Base-by-base conservation (phyloP, 805 yeast genomes). In the Candida schatavii region DNA sequence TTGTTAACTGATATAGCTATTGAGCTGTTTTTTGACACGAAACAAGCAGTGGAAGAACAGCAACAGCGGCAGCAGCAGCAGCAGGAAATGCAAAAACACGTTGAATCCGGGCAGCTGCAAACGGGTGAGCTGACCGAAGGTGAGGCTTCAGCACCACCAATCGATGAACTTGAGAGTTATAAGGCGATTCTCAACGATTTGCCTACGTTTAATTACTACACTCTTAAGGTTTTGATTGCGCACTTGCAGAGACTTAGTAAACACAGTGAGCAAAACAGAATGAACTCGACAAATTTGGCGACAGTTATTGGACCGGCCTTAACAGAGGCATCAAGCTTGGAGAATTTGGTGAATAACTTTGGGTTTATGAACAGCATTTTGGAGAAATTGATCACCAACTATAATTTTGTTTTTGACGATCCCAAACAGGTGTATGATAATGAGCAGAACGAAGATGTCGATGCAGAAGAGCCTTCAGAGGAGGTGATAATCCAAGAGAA, bases 281-380 rank as follows among this genome's bases (percentile, higher is more conserved):
- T 91, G 98, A 87, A 84, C 42, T 79, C 95, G 2, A 82, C 88
- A 1, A 91, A 91, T 57, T 66, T 91, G 54, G 95, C 97, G 3
- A 91, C 95, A 42, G 97, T 91, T 5, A 84, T 91, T 47, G 83
- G 82, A 1, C 83, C 83, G 1, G 76, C 80, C 2, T 68, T 78
- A 41, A 76, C 80, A 4, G 83, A 78, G 47, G 80, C 81, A 11
- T 68, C 78, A 46, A 64, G 57, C 32, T 72, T 79, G 35, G 77
- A 74, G 15, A 58, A 69, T 11, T 57, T 74, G 49, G 65, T 70
- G 17, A 68, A 64, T 41, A 72, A 67, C 45, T 78, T 78, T 56
- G 83, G 83, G 4, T 63, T 76, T 43, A 76, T 78, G 75, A 78
- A 76, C 46, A 68, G 68, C 23, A 61, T 77, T 19, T 65, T 80